These are phyloP conservation scores for Brettanomyces bruxellensis DNA, from an alignment of 805 yeast genomes.

Conservation along the genomic window DNA sequence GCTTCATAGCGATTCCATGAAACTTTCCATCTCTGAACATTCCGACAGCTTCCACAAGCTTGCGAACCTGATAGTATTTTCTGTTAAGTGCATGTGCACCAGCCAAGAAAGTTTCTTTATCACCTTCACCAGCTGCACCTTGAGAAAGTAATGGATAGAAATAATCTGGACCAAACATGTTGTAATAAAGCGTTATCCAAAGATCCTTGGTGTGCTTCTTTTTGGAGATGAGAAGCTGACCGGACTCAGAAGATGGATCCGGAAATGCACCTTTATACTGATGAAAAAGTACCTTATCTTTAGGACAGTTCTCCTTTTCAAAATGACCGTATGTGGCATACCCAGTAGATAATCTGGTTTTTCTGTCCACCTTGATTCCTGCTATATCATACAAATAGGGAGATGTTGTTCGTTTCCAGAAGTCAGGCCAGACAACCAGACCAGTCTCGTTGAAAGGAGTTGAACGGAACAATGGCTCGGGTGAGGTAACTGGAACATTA, in stretches of 20 bases:
- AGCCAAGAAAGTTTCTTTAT: conserved; percentile 55
- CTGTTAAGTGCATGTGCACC: conserved; percentile 49
- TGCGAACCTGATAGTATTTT: conserved; percentile 52
- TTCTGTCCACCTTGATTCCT: conserved; percentile 7
- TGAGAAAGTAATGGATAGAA: conserved; percentile 44
- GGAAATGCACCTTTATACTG: conserved; percentile 55
- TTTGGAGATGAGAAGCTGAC: conserved; percentile 52
- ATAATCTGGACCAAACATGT: conserved; percentile 48
- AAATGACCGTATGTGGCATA: conserved; percentile 62
- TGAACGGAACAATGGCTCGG: conserved; percentile 20
- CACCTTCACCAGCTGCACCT: conserved; percentile 45
- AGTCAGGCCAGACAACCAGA: conserved; percentile 61
- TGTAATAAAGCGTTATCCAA: conserved; percentile 49
- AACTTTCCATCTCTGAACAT: conserved; percentile 34
- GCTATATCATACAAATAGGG: conserved; percentile 41
- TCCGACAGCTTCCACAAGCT: conserved; percentile 47
- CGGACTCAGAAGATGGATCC: conserved; percentile 57
- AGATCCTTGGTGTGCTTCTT: conserved; percentile 43
- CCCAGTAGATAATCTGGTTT: not conserved
- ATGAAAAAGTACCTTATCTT: conserved; percentile 38
- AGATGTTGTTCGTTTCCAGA: conserved; percentile 57
- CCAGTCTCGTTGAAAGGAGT: conserved; percentile 43
- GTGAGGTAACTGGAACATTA: conserved; percentile 29
- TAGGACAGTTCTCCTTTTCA: conserved; percentile 42
- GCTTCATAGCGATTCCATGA: conserved; percentile 73